Evolutionary conservation across 2,329 filamentous ascomycete genomes (phyloP).

Genomic region (Alternaria brassicicola): DNA sequence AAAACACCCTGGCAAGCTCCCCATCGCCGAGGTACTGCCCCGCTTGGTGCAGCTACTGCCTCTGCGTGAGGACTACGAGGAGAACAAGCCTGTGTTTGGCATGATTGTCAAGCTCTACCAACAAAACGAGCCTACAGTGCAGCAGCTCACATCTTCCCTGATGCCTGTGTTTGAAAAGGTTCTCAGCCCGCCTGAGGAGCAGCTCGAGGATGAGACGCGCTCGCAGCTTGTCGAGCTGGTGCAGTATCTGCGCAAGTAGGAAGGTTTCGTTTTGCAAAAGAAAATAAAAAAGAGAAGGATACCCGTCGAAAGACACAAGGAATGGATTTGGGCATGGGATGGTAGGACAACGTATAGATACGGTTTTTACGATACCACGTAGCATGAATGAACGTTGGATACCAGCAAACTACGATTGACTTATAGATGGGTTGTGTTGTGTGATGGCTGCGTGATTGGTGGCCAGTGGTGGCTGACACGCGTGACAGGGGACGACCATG

Average conservation of each 20-base stretch:
- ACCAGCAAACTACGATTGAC: not conserved
- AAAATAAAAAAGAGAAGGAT: constrained; percentile 27
- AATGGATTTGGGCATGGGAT: constrained; percentile 21
- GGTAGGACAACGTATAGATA: constrained; percentile 22
- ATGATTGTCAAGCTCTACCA: constrained; percentile 88
- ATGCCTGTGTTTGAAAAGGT: constrained; percentile 76
- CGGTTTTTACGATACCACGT: constrained; percentile 30
- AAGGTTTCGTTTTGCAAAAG: constrained; percentile 24
- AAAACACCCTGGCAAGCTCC: constrained; percentile 81
- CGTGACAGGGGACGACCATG: constrained; percentile 16
- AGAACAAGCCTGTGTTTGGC: constrained; percentile 92
- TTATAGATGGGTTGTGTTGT: not conserved
- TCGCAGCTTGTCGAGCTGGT: constrained; percentile 70
- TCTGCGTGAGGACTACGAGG: constrained; percentile 90
- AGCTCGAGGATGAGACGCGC: constrained; percentile 75
- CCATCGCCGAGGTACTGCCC: constrained; percentile 81
- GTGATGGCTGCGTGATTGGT: not conserved
- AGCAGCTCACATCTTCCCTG: constrained; percentile 71
- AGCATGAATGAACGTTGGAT: constrained; percentile 23
- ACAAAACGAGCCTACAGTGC: constrained; percentile 70
- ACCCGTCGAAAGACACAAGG: constrained; percentile 37
- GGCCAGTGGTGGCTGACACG: constrained; percentile 9
- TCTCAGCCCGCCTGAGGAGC: constrained; percentile 72
- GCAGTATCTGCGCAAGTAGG: constrained; percentile 53
- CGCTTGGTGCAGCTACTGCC: constrained; percentile 79